These are phyloP conservation scores for Blastocystis sp. DNA, from an alignment of 352 stramenopile species.

Conservation along the genomic window DNA sequence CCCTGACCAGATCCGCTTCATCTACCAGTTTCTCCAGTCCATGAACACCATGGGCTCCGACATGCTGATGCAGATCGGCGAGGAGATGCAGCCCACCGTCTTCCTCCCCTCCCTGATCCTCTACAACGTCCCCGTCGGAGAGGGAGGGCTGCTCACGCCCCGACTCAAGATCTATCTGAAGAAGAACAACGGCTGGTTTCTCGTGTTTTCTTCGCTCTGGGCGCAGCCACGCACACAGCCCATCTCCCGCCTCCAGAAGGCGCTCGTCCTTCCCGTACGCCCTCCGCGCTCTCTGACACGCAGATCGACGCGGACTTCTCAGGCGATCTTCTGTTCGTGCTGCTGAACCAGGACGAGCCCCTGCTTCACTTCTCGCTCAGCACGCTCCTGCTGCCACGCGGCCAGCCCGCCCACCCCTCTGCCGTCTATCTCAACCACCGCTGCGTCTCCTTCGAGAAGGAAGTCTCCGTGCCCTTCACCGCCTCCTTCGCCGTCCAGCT, in stretches of 20 bases:
- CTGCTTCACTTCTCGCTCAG: conserved; percentile 55
- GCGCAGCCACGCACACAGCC: background rate
- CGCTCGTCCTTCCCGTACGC: conserved; percentile 16
- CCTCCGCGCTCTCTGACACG: background rate
- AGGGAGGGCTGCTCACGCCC: background rate
- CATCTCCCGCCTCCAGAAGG: background rate
- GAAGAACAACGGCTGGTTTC: conserved; percentile 4
- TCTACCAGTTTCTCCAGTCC: conserved; percentile 61
- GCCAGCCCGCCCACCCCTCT: background rate
- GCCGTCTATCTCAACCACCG: conserved; percentile 45
- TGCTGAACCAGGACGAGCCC: conserved; percentile 8
- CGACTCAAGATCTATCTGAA: conserved; percentile 41
- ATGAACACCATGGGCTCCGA: conserved; percentile 52
- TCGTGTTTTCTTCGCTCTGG: conserved; percentile 53
- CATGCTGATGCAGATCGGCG: conserved; percentile 29
- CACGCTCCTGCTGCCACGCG: conserved; percentile 40
- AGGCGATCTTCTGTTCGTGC: conserved; percentile 51
- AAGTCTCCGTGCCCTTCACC: conserved; percentile 15
- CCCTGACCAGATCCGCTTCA: conserved; percentile 64
- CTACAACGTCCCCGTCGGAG: conserved; percentile 57
- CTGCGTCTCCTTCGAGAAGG: conserved; percentile 44
- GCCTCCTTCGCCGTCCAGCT: conserved; percentile 38
- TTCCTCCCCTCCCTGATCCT: conserved; percentile 33
- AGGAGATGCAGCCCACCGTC: conserved; percentile 9
- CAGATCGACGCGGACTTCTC: conserved; percentile 22